These are phyloP conservation scores for Chenopodium album DNA, from an alignment of 148 eudicot genomes.

Conservation along the genomic window DNA sequence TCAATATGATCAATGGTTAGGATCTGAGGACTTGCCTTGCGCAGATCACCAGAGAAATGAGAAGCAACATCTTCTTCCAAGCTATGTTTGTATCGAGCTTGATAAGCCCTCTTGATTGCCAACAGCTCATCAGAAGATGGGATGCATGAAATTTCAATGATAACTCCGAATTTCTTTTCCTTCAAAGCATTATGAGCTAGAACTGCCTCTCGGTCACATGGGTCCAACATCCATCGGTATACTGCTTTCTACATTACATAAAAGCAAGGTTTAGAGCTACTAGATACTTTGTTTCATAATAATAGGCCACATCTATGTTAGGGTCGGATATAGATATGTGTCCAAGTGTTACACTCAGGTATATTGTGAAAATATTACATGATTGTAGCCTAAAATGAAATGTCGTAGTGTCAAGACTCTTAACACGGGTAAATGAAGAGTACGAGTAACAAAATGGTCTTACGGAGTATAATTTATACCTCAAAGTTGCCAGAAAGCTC, in stretches of 20 bases:
- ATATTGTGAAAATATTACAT: too few relatives aligned
- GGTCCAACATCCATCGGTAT: constrained; percentile 63
- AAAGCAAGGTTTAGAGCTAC: not conserved
- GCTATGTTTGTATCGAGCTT: constrained; percentile 50
- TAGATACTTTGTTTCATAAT: not conserved
- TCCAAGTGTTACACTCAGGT: too few relatives aligned
- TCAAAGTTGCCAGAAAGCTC: constrained; percentile 74
- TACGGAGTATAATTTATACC: constrained; percentile 19
- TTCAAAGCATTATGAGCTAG: constrained; percentile 51
- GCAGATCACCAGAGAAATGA: constrained; percentile 49
- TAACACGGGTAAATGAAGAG: too few relatives aligned
- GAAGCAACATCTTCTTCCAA: constrained; percentile 76
- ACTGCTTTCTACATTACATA: constrained; percentile 50
- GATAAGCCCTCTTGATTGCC: constrained; percentile 66
- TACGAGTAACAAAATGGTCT: too few relatives aligned
- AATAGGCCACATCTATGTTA: not conserved
- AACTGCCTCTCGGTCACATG: constrained; percentile 63
- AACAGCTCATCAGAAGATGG: constrained; percentile 54
- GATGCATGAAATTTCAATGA: constrained; percentile 60
- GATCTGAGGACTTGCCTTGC: constrained; percentile 43
- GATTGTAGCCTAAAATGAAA: too few relatives aligned
- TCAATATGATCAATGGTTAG: not conserved
- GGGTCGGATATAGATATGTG: too few relatives aligned
- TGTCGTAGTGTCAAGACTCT: too few relatives aligned
- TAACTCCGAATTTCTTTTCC: constrained; percentile 48